Evolutionary conservation across 768 basidiomycete species (phyloP), one percentile per base, ranked within the genome.

Genomic region (Postia placenta): DNA sequence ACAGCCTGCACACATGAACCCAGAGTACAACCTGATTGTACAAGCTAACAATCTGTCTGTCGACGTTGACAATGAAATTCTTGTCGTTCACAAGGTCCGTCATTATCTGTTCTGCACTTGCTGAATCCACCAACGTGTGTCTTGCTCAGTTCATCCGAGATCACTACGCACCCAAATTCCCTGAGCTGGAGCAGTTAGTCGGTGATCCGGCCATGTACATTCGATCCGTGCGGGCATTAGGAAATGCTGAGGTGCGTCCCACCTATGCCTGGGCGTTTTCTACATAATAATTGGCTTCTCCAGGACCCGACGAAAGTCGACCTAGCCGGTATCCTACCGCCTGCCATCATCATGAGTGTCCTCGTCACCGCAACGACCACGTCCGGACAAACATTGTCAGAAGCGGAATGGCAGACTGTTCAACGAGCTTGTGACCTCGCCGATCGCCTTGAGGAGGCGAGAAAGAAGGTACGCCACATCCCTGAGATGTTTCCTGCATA

Each of bases 31-130:
- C 53, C 74, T 98, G 52, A 98, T 98, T 59, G 96, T 99, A 4
- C 85, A 92, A 58, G 92, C 96, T 22, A 99, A 99, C 72, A 99
- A 99, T 67, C 73, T 98, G 50, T 92, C 93, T 1, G 96, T 99
- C 37, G 96, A 99, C 60, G 84, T 98, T 4, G 96, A 99, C 69
- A 99, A 99, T 59, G 96, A 99, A 67, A 91, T 97, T 47, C 74
- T 99, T 28, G 76, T 99, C 26, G 94, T 99, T 0, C 92, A 99
- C 72, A 99, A 99, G 76, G 92, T 79, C 58, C 54, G 68, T 61
- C 5, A 25, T 42, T 42, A 11, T 20, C 11, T 45, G 11, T 7
- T 45, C 11, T 15, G n/a, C 23, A 27, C 14, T 47, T 39, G 27
- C 40, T 35, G 19, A 14, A n/a, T 4, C 25, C 28, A 60, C 63